Base-by-base conservation (phyloP, 495 filamentous ascomycete genomes). In the Penicillium paxilli region DNA sequence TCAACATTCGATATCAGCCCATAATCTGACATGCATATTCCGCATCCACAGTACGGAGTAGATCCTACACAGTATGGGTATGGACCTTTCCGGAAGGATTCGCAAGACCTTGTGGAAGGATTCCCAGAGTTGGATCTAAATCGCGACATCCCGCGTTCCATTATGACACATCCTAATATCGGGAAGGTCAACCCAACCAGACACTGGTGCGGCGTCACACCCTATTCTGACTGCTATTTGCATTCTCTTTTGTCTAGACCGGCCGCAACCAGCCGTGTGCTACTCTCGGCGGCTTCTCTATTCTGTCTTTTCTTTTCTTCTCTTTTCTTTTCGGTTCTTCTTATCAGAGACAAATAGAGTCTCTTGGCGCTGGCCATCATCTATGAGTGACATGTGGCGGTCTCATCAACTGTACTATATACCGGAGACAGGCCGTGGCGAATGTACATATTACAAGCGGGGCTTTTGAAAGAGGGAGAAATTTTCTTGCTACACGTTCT, bases 241-340 rank as follows among this genome's bases (percentile, higher is more conserved):
- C n/a, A 8, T 38, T 49, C 11, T 38, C 30, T 22, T 53, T 53
- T 53, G 38, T 46, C 45, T 53, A 53, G 50, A 58, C 35, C 44
- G 30, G 49, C 9, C 35, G 3, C 14, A 38, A n/a, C 4, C 35
- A 1, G 7, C 26, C 5, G 26, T 5, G 26, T 28, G 11, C 26
- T 21, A 16, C 47, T 40, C 16, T 28, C 26, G 5, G 5, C 5
- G n/a, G n/a, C n/a, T n/a, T n/a, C n/a, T 2, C 12, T 35, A 35
- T 9, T 3, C 3, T 19, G 5, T 4, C n/a, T 42, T 42, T 42
- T 23, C 21, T 22, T 42, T 21, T 21, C n/a, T n/a, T n/a, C n/a
- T n/a, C n/a, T n/a, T n/a, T n/a, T n/a, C n/a, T n/a, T n/a, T n/a
- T n/a, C n/a, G n/a, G n/a, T 21, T 23, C 9, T 8, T 23, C 10